Base-by-base conservation (phyloP, 805 yeast species). In the Limtongozyma cylindracea region DNA sequence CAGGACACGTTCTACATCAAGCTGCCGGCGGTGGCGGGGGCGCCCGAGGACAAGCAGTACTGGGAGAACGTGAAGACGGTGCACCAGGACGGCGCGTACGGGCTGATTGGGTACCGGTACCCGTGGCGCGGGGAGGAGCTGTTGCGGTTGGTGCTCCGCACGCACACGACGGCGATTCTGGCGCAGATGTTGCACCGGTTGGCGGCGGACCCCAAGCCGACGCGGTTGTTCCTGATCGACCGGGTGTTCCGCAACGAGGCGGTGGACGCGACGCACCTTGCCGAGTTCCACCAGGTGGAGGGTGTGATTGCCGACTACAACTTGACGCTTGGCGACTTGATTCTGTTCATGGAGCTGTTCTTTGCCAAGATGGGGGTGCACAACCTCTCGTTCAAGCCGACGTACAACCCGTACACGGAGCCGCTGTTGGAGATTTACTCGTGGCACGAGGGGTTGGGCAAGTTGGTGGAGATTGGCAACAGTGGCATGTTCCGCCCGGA, bases 401-500 rank as follows among this genome's bases (percentile, higher is more conserved):
- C 99, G 18, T 88, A 88, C 53, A 88, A 88, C 50, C 99, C 99
- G 27, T 88, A 88, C 61, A 88, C 99, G 26, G 99, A 88, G 52
- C 99, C 99, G 26, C 76, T 93, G 6, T 63, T 88, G 64, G 99
- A 88, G 56, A 88, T 88, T 33, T 88, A 72, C 47, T 88, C 95
- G 22, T 88, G 77, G 73, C 99, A 88, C 51, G 69, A 66, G 35
- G 94, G 94, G 22, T 61, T 88, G 37, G 69, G 61, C 35, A 88
- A 78, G 47, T 91, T 98, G 98, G 98, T 88, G 30, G 99, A 88
- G 57, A 84, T 88, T 39, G 99, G 99, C 47, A 88, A 88, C 59
- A 80, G 95, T 11, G 99, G 99, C 47, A 73, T 88, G 93, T 88
- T 88, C 61, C 70, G 99, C 53, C 98, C 99, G 9, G 99, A 88